phyloP scores from a whole-genome alignment of 1,284 basidiomycete genomes.

The Austropuccinia psidii region DNA sequence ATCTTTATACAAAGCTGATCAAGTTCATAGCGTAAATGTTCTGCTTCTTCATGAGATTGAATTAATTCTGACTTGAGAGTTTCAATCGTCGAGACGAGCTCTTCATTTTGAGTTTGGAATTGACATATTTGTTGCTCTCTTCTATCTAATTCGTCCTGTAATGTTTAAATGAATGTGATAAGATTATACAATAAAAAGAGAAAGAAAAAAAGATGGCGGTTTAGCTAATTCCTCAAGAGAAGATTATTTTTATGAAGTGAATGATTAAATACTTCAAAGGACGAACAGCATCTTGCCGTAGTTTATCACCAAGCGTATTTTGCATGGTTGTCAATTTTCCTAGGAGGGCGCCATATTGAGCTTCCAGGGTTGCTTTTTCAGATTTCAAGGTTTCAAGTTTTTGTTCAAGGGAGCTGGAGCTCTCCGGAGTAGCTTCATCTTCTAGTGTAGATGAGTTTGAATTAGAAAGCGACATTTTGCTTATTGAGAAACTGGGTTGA shows the following conservation, averaged over 20 bases:
- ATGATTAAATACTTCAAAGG: too few species aligned
- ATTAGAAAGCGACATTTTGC: too few species aligned
- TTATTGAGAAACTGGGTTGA: too few species aligned
- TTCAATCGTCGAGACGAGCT: slow-evolving; percentile 61
- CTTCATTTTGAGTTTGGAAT: slow-evolving; percentile 65
- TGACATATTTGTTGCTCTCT: slow-evolving; percentile 70
- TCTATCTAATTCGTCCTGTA: slow-evolving; percentile 88
- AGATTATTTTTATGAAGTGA: not conserved
- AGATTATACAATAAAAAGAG: slow-evolving; percentile 31
- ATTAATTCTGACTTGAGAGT: slow-evolving; percentile 71
- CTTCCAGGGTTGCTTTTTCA: slow-evolving; percentile 75
- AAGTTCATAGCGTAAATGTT: slow-evolving; percentile 62
- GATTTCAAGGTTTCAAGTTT: slow-evolving; percentile 48
- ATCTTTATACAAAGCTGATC: slow-evolving; percentile 51
- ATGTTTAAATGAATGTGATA: slow-evolving; percentile 40
- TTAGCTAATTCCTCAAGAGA: slow-evolving; percentile 18
- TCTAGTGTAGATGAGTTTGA: too few species aligned
- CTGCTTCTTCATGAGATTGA: slow-evolving; percentile 63
- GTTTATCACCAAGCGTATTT: slow-evolving; percentile 81
- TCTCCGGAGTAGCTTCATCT: too few species aligned
- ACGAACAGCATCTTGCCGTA: slow-evolving; percentile 91
- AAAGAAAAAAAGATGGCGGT: not conserved
- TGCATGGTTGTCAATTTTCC: slow-evolving; percentile 88
- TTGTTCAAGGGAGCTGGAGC: too few species aligned
- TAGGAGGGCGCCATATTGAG: slow-evolving; percentile 77